Evolutionary conservation across 108 stramenopile species (phyloP).

Genomic region (Bacterosira constricta): DNA sequence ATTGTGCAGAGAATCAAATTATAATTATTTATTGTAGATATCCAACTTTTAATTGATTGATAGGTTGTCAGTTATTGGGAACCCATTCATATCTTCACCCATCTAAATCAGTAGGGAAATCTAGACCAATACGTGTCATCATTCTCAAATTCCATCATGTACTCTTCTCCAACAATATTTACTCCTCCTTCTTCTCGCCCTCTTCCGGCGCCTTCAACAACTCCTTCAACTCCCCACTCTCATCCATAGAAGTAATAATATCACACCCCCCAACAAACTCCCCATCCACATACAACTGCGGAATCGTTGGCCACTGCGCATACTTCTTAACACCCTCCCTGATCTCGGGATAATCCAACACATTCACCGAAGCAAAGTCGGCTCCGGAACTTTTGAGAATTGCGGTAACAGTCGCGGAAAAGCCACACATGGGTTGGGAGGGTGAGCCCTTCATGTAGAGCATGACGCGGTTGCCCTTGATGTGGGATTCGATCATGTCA

Average conservation of each 20-base stretch:
- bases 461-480: conserved; percentile 86
- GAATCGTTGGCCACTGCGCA: conserved; percentile 91
- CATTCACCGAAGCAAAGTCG: conserved; percentile 96
- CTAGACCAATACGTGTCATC: no score
- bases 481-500: conserved; percentile 75
- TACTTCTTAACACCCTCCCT: conserved; percentile 96
- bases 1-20: no score
- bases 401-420: conserved; percentile 89
- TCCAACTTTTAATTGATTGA: no score
- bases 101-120: no score
- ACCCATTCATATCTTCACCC: no score
- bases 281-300: conserved; percentile 95
- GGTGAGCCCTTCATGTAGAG: conserved; percentile 99
- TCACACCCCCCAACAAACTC: conserved; percentile 98
- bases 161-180: no score
- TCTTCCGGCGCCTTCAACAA: conserved; percentile 64
- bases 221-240: conserved; percentile 89
- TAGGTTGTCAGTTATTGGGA: no score
- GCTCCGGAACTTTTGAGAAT: conserved; percentile 88
- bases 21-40: no score
- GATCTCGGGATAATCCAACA: conserved; percentile 94
- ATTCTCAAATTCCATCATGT: no score
- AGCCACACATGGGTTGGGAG: conserved; percentile 94
- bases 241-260: conserved; percentile 91
- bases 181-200: conserved; percentile 12